Conservation (phyloP, 768 basidiomycete species). For the Mrakia frigida region DNA sequence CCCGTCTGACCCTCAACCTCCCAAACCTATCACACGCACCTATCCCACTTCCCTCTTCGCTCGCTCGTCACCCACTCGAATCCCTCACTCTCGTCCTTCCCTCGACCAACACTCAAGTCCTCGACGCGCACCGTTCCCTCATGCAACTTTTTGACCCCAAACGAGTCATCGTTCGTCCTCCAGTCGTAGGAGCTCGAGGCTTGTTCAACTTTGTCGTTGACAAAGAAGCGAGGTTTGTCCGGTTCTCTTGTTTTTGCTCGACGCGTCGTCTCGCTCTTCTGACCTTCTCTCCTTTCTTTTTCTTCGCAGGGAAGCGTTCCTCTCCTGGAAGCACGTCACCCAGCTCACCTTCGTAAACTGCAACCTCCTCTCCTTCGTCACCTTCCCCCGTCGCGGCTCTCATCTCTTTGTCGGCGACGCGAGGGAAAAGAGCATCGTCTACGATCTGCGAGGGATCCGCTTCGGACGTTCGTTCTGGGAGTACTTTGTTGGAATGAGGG, state of each 20-base stretch:
- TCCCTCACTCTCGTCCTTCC: background rate
- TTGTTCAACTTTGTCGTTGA: background rate
- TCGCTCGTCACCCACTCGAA: background rate
- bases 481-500: background rate
- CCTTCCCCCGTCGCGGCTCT: background rate
- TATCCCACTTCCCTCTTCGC: background rate
- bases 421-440: background rate
- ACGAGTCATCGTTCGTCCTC: background rate
- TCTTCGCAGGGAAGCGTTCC: background rate
- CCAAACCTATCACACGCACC: background rate
- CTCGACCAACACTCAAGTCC: background rate
- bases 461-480: background rate
- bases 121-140: background rate
- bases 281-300: background rate
- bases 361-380: background rate
- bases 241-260: background rate
- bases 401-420: background rate
- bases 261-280: background rate
- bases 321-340: background rate
- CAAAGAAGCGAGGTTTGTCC: background rate
- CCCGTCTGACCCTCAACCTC: background rate
- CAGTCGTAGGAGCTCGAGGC: background rate
- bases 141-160: background rate
- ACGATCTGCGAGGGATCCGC: background rate
- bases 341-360: background rate